Base-by-base conservation (phyloP, 768 basidiomycete genomes). In the Podaxis carcinomalis region DNA sequence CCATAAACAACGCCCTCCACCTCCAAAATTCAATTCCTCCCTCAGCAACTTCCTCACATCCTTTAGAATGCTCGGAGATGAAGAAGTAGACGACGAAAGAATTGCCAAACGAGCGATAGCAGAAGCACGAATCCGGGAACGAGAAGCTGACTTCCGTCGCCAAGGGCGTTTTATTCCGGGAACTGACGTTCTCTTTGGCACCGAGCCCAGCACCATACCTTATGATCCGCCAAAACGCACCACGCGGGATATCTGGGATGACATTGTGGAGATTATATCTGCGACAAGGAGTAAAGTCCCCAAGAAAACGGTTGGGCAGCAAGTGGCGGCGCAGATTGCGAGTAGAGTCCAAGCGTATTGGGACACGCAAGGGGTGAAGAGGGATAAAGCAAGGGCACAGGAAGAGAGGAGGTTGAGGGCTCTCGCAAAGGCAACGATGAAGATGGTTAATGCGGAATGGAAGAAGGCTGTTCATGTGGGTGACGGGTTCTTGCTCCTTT, bases 391-490 rank as follows among this genome's bases (percentile, higher is more conserved):
- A 16, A 77, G 73, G 60, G 72, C 72, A 19, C 81, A 80, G 64
- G 89, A 92, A 66, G 90, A 93, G 75, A 83, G 81, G 71, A 78
- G 87, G 28, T 64, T 90, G 65, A 78, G 84, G 56, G 78, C 75
- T 3, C 67, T 93, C 39, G 91, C 90, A 11, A 92, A 90, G 74
- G 81, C 83, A 21, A 87, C 90, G 0, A 78, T 89, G 51, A 85
- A 83, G 66, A 74, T 86, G 67, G 85, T 97, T 28, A 79, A 82
- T 32, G 80, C 79, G 6, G 89, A 93, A 68, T 98, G 95, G 95
- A 90, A 89, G 72, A 86, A 91, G 68, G 95, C 92, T 6, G 85
- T 95, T 49, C 86, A 86, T 66, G 92, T 91, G 68, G 68, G 92
- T 81, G 3, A 16, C 14, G 55, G 9, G 55, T 55, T 56, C 4